Percentiles rank a stretch among this genome's conserved stretches.
These are phyloP conservation scores for Adiantum capillusveneris DNA, from an alignment of 75 land plant genomes.

Conservation along the genomic window DNA sequence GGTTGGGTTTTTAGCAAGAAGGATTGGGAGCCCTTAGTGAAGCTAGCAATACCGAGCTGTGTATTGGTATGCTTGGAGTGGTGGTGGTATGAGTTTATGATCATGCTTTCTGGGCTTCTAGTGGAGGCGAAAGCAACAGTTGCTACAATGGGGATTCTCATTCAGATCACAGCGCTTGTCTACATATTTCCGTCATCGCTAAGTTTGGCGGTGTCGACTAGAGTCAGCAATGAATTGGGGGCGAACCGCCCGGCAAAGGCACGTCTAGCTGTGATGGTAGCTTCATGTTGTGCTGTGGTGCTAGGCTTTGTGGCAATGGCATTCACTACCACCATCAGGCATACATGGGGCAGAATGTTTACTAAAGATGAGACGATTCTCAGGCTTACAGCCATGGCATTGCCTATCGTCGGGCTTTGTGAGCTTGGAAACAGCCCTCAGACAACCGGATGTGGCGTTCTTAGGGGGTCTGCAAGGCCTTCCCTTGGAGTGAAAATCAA, in stretches of 20 bases:
- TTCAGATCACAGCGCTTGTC: conserved; percentile 33
- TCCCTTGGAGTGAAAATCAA: conserved; percentile 39
- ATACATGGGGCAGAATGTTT: conserved; percentile 35
- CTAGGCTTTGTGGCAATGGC: conserved; percentile 24
- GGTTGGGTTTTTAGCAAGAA: not conserved
- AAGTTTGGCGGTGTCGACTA: conserved; percentile 23
- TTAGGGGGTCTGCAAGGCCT: conserved; percentile 45
- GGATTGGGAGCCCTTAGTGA: conserved; percentile 32
- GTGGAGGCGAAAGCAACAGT: conserved; percentile 21
- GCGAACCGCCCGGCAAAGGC: conserved; percentile 26
- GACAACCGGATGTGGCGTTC: conserved; percentile 47
- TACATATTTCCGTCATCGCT: conserved; percentile 45
- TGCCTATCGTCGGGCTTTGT: conserved; percentile 44
- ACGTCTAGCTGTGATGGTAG: conserved; percentile 24
- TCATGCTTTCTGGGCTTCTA: conserved; percentile 34
- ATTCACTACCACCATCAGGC: conserved; percentile 17
- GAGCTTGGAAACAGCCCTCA: conserved; percentile 50
- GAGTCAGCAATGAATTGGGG: conserved; percentile 43
- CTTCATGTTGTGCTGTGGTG: conserved; percentile 4
- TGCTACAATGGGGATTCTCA: conserved; percentile 44
- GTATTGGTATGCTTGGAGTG: conserved; percentile 44
- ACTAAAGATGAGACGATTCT: conserved; percentile 30
- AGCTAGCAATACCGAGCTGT: conserved; percentile 34
- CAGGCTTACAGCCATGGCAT: conserved; percentile 15
- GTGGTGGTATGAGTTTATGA: conserved; percentile 52